These are phyloP conservation scores for Calonectria naviculata DNA, from an alignment of 2,329 filamentous ascomycete species.

Conservation along the genomic window DNA sequence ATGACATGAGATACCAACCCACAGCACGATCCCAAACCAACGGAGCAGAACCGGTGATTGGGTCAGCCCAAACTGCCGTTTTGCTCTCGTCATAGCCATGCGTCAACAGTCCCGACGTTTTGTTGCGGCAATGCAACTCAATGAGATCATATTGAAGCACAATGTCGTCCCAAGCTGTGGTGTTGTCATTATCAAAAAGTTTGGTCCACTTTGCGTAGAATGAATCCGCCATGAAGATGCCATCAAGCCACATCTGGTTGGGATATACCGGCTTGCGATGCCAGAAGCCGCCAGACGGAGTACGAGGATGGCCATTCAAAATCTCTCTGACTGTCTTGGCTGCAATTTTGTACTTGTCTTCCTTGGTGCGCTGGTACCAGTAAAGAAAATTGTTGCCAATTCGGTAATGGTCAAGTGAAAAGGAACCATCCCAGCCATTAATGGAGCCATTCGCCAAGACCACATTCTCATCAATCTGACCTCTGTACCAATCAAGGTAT, in stretches of 20 bases:
- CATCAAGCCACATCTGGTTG: constrained; percentile 68
- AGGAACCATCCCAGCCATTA: constrained; percentile 56
- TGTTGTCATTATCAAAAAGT: constrained; percentile 46
- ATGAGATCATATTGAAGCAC: constrained; percentile 56
- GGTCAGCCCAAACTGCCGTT: constrained; percentile 32
- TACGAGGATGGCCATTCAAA: constrained; percentile 59
- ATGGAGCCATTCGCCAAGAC: constrained; percentile 59
- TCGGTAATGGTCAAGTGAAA: constrained; percentile 62
- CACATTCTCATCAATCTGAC: constrained; percentile 55
- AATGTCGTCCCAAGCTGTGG: constrained; percentile 55
- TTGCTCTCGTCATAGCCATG: constrained; percentile 31
- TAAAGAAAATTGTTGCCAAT: constrained; percentile 62
- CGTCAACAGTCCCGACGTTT: constrained; percentile 40
- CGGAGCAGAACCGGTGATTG: constrained; percentile 27
- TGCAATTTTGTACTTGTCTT: constrained; percentile 59
- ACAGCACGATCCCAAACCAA: constrained; percentile 34
- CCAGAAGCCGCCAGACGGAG: constrained; percentile 63
- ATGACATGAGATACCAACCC: constrained; percentile 36
- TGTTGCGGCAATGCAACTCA: constrained; percentile 51
- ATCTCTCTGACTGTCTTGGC: constrained; percentile 56
- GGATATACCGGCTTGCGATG: constrained; percentile 49
- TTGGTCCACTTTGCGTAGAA: constrained; percentile 54
- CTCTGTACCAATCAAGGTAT: constrained; percentile 55
- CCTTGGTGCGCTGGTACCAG: constrained; percentile 55
- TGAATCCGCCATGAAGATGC: constrained; percentile 59